Evolutionary conservation across 106 monocot genomes (phyloP).

Genomic region (Allium sativum): DNA sequence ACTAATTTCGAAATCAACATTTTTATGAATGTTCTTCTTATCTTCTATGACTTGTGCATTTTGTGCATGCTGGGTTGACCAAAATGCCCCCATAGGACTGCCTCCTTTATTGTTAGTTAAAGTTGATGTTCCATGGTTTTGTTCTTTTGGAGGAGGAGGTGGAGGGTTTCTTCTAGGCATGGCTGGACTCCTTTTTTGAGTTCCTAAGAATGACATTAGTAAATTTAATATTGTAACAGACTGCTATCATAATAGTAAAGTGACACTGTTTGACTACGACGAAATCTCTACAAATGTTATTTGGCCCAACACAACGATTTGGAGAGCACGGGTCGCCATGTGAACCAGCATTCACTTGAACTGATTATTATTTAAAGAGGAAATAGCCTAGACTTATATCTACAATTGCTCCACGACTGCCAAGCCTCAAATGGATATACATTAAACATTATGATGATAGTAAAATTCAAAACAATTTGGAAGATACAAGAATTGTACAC

Average conservation of each 20-base stretch:
- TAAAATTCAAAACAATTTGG: too few relatives aligned
- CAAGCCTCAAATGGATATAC: too few relatives aligned
- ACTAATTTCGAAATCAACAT: slow-evolving; percentile 67
- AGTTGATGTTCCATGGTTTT: slow-evolving; percentile 13
- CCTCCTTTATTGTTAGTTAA: slow-evolving; percentile 4
- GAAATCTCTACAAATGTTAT: neutral
- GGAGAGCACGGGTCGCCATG: too few relatives aligned
- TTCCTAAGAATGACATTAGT: slow-evolving; percentile 16
- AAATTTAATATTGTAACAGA: neutral
- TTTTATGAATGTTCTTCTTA: slow-evolving; percentile 19
- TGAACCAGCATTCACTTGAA: too few relatives aligned
- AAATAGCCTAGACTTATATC: too few relatives aligned
- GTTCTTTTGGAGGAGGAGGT: slow-evolving; percentile 45
- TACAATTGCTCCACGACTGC: too few relatives aligned
- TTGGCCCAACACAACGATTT: neutral
- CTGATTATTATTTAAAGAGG: too few relatives aligned
- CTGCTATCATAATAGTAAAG: neutral
- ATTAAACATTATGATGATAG: too few relatives aligned
- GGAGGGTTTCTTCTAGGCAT: slow-evolving; percentile 62
- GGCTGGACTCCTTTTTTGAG: slow-evolving; percentile 15
- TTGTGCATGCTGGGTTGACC: slow-evolving; percentile 68
- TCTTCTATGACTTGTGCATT: slow-evolving; percentile 25
- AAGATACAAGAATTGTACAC: too few relatives aligned
- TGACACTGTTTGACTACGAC: neutral
- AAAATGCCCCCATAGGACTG: slow-evolving; percentile 59